Evolutionary conservation across 106 monocot species (phyloP), one percentile per base, ranked within the genome.

Genomic region (Apostasia ramifera): DNA sequence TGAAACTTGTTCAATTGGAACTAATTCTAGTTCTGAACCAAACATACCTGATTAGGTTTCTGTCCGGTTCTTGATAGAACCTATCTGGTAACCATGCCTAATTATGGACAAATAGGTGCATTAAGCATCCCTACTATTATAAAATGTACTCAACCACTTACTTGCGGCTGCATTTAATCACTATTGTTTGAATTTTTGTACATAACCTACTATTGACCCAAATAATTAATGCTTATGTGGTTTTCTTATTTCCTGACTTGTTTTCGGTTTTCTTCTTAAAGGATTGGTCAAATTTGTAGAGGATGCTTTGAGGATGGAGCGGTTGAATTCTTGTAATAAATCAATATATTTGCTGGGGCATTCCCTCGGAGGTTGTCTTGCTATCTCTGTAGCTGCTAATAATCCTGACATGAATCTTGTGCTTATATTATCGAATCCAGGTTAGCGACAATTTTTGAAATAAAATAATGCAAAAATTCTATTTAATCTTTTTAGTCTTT

Each of bases 361-460:
- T 61, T 87, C 87, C 65, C 74, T 87, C 74, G 87, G 87, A 63
- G 87, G 77, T 67, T 80, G 87, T 58, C 68, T 87, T 51, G 87
- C 87, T 67, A 76, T 86, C 6, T 72, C 79, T 5, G 74, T 86
- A 59, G 86, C 82, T 69, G 82, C 86, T 61, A 72, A 73, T 50
- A 86, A 86, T 82, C 86, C 82, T 64, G 5, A 68, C 12, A 76
- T 79, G 6, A 73, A 86, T 59, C 40, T 86, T 55, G 59, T 82
- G 7, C 43, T 86, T 13, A 61, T 86, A 72, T 71, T 86, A 63
- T 66, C 68, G 15, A 86, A 86, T 79, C 86, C 86, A 79, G 82
- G 86, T 81, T 44, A 46, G 53, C 48, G 7, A 49, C 14, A n/a
- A 44, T 69, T 9, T 55, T 8, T 37, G 11, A 61, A n/a, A 2